Evolutionary conservation across 1,284 basidiomycete species (phyloP).

Genomic region (Laetiporus sulphureus): DNA sequence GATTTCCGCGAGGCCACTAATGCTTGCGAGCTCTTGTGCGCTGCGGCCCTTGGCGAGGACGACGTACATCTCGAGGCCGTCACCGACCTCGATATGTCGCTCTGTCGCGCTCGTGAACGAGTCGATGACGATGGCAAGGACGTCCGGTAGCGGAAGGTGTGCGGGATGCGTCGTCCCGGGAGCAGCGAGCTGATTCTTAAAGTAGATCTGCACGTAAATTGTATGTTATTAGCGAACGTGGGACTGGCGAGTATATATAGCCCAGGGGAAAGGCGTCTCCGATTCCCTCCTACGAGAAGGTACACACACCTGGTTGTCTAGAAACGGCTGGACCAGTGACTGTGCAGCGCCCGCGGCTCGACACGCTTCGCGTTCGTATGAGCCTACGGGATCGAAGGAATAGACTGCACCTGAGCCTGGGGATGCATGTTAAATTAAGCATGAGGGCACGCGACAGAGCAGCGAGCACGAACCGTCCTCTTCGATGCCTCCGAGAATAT

Average conservation of each 20-base stretch:
- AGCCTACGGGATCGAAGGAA: constrained; percentile 94
- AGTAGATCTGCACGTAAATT: constrained; percentile 69
- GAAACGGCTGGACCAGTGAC: constrained; percentile 87
- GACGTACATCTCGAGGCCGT: constrained; percentile 87
- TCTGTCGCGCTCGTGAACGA: constrained; percentile 92
- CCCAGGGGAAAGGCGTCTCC: not conserved
- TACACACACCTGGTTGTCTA: constrained; percentile 89
- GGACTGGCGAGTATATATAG: constrained; percentile 2
- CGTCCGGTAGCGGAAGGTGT: constrained; percentile 75
- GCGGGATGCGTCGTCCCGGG: constrained; percentile 64
- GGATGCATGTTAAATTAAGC: not conserved
- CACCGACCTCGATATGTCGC: constrained; percentile 95
- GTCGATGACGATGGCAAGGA: constrained; percentile 85
- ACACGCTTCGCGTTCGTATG: constrained; percentile 92
- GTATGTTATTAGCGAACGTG: constrained; percentile 7
- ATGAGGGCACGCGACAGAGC: constrained; percentile 2
- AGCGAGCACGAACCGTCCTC: constrained; percentile 70
- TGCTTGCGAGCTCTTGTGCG: constrained; percentile 52
- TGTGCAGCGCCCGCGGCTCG: constrained; percentile 91
- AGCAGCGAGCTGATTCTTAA: constrained; percentile 83
- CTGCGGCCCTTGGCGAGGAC: constrained; percentile 68
- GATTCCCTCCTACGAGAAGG: too few species aligned
- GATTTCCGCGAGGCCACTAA: constrained; percentile 58
- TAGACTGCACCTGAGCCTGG: constrained; percentile 90
- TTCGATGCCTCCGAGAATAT: constrained; percentile 91